Evolutionary conservation across 176 grass and related monocot species (phyloP).

Genomic region (Thinopyrum elongatum): DNA sequence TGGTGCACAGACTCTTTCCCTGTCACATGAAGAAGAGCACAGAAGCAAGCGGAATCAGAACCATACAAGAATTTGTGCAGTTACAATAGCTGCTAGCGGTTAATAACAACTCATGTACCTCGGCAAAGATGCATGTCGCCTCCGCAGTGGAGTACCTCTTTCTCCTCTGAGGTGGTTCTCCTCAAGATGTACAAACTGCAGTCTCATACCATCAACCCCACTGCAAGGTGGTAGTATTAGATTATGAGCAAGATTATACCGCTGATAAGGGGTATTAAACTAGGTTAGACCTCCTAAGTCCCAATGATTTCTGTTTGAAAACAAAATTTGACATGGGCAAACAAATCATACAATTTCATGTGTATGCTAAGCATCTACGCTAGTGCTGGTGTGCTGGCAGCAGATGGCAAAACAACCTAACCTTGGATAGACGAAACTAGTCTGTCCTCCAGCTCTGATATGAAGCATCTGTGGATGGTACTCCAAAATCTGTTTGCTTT

Average conservation of each 20-base stretch:
- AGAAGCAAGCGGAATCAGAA: constrained; percentile 22
- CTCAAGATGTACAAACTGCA: constrained; percentile 86
- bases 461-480: constrained; percentile 94
- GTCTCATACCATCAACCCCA: constrained; percentile 77
- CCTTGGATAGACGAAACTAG: constrained; percentile 94
- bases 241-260: neutral
- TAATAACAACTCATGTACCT: constrained; percentile 43
- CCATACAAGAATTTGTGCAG: neutral
- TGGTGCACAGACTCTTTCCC: constrained; percentile 70
- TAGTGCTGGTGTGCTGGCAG: neutral
- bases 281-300: constrained; percentile 22
- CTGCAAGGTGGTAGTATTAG: constrained; percentile 43
- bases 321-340: neutral
- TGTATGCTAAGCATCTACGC: neutral
- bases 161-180: constrained; percentile 78
- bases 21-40: constrained; percentile 31
- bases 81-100: neutral
- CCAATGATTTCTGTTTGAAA: constrained; percentile 6
- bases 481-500: constrained; percentile 97
- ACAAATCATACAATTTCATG: neutral
- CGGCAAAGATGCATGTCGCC: constrained; percentile 78
- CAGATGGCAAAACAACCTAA: constrained; percentile 25
- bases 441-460: constrained; percentile 61
- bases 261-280: neutral
- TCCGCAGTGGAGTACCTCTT: constrained; percentile 57